Conservation (phyloP, 345 rosid species). For the Noccaea bulbosa region DNA sequence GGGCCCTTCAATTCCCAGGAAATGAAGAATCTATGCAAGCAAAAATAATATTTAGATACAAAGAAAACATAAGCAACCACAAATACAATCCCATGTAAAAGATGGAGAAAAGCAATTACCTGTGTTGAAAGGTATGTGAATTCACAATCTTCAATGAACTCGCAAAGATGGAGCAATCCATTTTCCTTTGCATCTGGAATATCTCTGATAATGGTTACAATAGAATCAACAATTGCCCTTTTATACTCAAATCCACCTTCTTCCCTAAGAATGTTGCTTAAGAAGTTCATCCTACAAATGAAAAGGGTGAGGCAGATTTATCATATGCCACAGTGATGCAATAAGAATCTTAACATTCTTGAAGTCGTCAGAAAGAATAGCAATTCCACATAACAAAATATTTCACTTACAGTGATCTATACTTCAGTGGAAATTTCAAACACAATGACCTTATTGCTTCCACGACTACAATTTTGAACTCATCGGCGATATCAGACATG, state of each 20-base stretch:
- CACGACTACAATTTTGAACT: constrained; percentile 97
- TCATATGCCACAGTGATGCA: constrained; percentile 16
- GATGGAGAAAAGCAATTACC: constrained; percentile 49
- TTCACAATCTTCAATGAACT: constrained; percentile 99
- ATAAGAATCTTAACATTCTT: neutral
- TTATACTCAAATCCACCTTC: constrained; percentile 99
- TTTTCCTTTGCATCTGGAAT: constrained; percentile 97
- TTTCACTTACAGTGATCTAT: constrained; percentile 85
- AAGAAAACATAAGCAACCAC: constrained; percentile 1
- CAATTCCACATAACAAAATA: constrained; percentile 17
- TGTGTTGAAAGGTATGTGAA: constrained; percentile 97
- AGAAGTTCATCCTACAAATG: constrained; percentile 86
- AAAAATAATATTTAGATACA: constrained; percentile 1
- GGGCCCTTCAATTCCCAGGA: constrained; percentile 95
- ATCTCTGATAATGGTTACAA: constrained; percentile 94
- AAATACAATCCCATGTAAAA: neutral
- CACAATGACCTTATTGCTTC: constrained; percentile 96
- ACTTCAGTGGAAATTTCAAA: constrained; percentile 94
- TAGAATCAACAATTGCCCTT: constrained; percentile 95
- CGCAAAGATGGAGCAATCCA: constrained; percentile 97
- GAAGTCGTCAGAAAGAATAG: constrained; percentile 3
- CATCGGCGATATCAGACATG: constrained; percentile 99
- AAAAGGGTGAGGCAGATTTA: constrained; percentile 36
- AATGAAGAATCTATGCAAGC: constrained; percentile 79
- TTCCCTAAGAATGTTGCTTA: constrained; percentile 98